These are phyloP conservation scores for Aaosphaeria pasadenensis DNA, from an alignment of 2,329 filamentous ascomycete genomes.

Conservation along the genomic window DNA sequence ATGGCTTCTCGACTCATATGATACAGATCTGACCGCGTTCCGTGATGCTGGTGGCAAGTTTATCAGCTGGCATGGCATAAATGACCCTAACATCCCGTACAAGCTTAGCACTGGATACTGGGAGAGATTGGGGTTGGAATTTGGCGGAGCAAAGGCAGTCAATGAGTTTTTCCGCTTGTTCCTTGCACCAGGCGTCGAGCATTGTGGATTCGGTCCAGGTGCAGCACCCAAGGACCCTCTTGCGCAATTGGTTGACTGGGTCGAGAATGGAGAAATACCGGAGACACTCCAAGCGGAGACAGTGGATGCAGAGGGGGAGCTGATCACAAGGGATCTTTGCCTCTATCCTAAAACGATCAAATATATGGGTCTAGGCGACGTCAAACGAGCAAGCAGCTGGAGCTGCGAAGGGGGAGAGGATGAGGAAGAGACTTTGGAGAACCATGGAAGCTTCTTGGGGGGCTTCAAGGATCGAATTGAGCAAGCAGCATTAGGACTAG, in stretches of 20 bases:
- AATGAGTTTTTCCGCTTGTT: constrained; percentile 29
- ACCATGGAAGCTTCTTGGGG: constrained; percentile 1
- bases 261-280: constrained; percentile 22
- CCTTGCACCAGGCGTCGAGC: constrained; percentile 26
- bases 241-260: constrained; percentile 22
- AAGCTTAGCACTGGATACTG: constrained; percentile 9
- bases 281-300: constrained; percentile 13
- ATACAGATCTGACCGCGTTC: constrained; percentile 15
- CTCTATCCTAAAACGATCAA: constrained; percentile 4
- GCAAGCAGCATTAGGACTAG: neutral
- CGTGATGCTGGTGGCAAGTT: constrained; percentile 16
- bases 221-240: constrained; percentile 18
- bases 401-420: constrained; percentile 6
- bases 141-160: constrained; percentile 10
- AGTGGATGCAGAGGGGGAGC: constrained; percentile 1
- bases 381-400: constrained; percentile 7
- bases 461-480: constrained; percentile 5
- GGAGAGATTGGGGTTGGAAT: constrained; percentile 8
- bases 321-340: constrained; percentile 7
- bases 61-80: constrained; percentile 21
- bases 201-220: constrained; percentile 21
- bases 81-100: constrained; percentile 12
- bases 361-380: constrained; percentile 4
- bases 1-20: constrained; percentile 8
- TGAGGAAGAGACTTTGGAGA: constrained; percentile 1